These are phyloP conservation scores for Aspergillus sp. DNA, from an alignment of 2,329 filamentous ascomycete genomes.

Conservation along the genomic window DNA sequence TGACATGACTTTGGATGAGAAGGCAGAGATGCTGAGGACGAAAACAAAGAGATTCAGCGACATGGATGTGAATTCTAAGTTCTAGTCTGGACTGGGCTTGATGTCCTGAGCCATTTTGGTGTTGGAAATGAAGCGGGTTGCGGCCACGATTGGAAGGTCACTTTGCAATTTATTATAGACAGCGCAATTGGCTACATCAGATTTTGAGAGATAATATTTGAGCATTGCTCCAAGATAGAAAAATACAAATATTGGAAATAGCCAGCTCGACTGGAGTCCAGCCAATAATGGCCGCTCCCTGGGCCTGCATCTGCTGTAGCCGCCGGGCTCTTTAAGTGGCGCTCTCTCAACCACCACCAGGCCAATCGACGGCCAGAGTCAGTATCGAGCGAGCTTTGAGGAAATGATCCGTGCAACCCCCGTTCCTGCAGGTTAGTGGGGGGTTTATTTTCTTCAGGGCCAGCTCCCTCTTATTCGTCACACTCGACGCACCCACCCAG, in stretches of 20 bases:
- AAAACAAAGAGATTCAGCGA: conserved; percentile 62
- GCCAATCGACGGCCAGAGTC: not conserved
- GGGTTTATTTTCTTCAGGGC: not conserved
- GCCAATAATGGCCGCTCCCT: not conserved
- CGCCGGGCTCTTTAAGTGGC: conserved; percentile 4
- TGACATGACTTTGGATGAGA: conserved; percentile 62
- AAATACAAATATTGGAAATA: not conserved
- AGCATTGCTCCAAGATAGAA: not conserved
- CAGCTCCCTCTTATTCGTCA: conserved; percentile 2
- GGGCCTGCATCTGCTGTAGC: conserved; percentile 3
- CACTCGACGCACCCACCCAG: not conserved
- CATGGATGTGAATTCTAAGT: conserved; percentile 17
- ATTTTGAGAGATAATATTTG: not conserved
- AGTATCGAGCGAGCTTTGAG: not conserved
- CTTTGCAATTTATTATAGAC: not conserved
- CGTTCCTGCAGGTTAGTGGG: not conserved
- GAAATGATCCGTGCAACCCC: not conserved
- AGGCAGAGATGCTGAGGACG: conserved; percentile 60
- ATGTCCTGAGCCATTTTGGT: not conserved
- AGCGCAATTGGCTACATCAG: not conserved
- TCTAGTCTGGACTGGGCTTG: not conserved
- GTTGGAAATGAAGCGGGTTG: not conserved
- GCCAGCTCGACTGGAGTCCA: not conserved
- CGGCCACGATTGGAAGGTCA: not conserved
- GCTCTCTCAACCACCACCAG: not conserved